Percentiles rank a stretch among this genome's conserved stretches.
phyloP scores from a whole-genome alignment of 73 alveolate species.

The Symbiodinium natans region DNA sequence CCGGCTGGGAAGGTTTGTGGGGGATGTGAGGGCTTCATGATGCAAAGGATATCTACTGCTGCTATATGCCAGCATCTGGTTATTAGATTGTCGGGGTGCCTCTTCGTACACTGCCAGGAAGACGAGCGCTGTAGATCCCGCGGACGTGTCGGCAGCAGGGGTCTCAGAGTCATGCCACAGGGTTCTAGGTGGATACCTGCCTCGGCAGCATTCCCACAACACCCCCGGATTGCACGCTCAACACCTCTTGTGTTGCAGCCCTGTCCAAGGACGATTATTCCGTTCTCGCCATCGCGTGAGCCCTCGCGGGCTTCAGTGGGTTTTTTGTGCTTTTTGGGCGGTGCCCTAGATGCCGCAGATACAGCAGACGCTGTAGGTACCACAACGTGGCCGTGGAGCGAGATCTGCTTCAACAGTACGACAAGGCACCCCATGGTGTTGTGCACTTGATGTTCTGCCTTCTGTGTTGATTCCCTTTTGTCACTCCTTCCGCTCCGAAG shows the following conservation, averaged over 20 bases:
- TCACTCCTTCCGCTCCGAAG: background rate
- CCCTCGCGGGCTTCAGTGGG: no score
- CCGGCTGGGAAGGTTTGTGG: background rate
- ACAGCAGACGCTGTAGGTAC: no score
- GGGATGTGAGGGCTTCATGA: background rate
- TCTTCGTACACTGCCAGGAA: slow-evolving; percentile 2
- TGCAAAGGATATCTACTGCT: background rate
- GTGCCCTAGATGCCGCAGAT: no score
- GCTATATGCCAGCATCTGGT: no score
- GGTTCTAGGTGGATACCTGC: no score
- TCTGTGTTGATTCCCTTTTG: background rate
- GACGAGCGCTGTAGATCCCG: slow-evolving; percentile 81
- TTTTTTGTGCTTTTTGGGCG: no score
- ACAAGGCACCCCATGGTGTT: background rate
- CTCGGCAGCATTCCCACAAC: no score
- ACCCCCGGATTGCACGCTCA: no score
- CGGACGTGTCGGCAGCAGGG: slow-evolving; percentile 27
- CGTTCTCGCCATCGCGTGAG: slow-evolving; percentile 95
- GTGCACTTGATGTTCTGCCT: background rate
- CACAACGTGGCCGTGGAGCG: slow-evolving; percentile 97
- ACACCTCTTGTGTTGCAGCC: no score
- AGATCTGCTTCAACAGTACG: slow-evolving; percentile 95
- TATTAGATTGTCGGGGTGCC: background rate
- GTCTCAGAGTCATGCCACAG: no score
- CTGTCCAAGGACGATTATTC: slow-evolving; percentile 95